Base-by-base conservation (phyloP, 1,284 basidiomycete species). In the Ustilago trichophora region DNA sequence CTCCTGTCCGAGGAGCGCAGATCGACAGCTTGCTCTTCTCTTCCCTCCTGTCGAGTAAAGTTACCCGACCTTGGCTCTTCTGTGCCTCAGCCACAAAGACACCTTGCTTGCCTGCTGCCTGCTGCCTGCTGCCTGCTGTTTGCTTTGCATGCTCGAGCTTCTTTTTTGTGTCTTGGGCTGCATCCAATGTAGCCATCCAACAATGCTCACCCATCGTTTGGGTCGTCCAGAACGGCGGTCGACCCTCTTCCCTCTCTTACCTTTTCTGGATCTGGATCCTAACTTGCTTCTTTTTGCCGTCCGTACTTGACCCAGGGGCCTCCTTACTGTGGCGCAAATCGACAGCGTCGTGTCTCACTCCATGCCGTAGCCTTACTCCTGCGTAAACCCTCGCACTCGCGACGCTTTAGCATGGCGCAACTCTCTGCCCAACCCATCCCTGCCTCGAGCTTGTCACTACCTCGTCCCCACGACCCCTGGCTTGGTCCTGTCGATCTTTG, bases 21-120 rank as follows among this genome's bases (percentile, higher is more conserved):
- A 50, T 50, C 55, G 35, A 27, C 42, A 40, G 18, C 36, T 27
- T 21, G 16, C 6, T 34, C 12, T 51, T 21, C 21, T n/a, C n/a
- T n/a, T n/a, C n/a, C n/a, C n/a, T n/a, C n/a, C n/a, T n/a, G n/a
- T n/a, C n/a, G n/a, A n/a, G 26, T 19, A 13, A 19, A 26, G 32
- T n/a, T 47, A 47, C 12, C 52, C 38, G 38, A 42, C n/a, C 25
- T 38, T 40, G 13, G 24, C 4, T 18, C 43, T 32, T 45, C 18
- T 40, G 55, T 57, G 35, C 55, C 55, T 57, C 42, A 57, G 48
- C 55, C 55, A 57, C 54, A 35, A 35, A 37, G n/a, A n/a, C 35
- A 45, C 13, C n/a, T n/a, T n/a, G n/a, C n/a, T 32, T 34, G 38
- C 38, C 24, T 40, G 19, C 22, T 42, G 16, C 40, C 40, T 42